Conservation (phyloP, 352 stramenopile species). For the Phytopythium cucurbitacearum region DNA sequence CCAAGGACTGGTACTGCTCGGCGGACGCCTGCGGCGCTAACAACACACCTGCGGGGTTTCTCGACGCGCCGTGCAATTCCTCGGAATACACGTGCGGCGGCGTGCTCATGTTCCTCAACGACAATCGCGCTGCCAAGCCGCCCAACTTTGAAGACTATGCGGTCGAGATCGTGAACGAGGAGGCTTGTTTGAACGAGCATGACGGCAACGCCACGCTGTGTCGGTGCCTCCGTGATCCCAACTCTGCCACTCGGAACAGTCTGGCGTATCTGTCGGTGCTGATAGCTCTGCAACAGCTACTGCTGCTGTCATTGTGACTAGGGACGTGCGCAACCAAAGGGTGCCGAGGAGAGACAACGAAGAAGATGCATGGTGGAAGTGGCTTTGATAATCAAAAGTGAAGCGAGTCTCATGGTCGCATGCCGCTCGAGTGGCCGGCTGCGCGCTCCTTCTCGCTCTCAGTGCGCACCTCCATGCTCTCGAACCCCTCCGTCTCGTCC, state of each 20-base stretch:
- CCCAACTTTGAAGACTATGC: slow-evolving; percentile 61
- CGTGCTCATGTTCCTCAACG: slow-evolving; percentile 68
- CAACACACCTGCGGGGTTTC: slow-evolving; percentile 52
- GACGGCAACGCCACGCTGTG: slow-evolving; percentile 29
- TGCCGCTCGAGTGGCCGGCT: slow-evolving; percentile 13
- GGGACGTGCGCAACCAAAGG: background rate
- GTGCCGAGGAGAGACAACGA: background rate
- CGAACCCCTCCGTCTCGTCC: slow-evolving; percentile 68
- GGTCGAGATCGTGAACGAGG: slow-evolving; percentile 70
- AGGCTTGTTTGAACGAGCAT: slow-evolving; percentile 27
- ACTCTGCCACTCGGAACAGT: no score
- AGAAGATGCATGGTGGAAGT: background rate
- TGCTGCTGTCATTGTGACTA: background rate
- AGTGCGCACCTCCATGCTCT: slow-evolving; percentile 74
- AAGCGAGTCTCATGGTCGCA: slow-evolving; percentile 27
- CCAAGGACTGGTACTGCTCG: slow-evolving; percentile 55
- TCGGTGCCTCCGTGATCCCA: slow-evolving; percentile 24
- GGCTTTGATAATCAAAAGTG: background rate
- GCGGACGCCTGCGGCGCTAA: slow-evolving; percentile 28
- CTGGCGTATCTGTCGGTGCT: no score
- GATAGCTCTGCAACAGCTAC: no score
- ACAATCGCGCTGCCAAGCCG: slow-evolving; percentile 74
- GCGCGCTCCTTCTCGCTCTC: slow-evolving; percentile 60
- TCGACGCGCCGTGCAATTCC: slow-evolving; percentile 50
- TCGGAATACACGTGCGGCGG: slow-evolving; percentile 51